phyloP scores from a whole-genome alignment of 2,329 filamentous ascomycete genomes.

The Dryadomyces quercus-mongolicae region DNA sequence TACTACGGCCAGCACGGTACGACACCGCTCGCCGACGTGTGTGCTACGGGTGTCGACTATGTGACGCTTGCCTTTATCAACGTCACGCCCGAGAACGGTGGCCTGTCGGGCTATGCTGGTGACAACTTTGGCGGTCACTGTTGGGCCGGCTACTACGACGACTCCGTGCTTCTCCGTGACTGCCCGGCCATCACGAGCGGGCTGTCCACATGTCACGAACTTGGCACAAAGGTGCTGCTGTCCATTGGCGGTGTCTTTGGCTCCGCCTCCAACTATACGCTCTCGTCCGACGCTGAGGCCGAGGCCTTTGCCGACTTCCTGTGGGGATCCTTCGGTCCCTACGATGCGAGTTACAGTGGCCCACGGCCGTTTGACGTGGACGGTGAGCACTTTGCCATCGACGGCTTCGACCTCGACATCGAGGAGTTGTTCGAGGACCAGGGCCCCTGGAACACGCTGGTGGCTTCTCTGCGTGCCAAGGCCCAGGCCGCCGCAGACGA shows the following conservation, averaged over 20 bases:
- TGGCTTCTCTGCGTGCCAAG: slow-evolving; percentile 8
- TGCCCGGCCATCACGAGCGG: slow-evolving; percentile 23
- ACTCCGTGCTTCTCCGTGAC: slow-evolving; percentile 19
- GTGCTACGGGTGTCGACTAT: slow-evolving; percentile 24
- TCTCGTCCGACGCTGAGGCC: slow-evolving; percentile 19
- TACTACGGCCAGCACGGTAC: slow-evolving; percentile 21
- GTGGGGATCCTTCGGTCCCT: slow-evolving; percentile 25
- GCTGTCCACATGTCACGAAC: slow-evolving; percentile 36
- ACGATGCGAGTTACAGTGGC: slow-evolving; percentile 15
- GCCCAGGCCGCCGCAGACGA: slow-evolving; percentile 5
- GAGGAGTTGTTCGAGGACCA: slow-evolving; percentile 20
- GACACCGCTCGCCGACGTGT: slow-evolving; percentile 16
- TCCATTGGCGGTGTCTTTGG: slow-evolving; percentile 44
- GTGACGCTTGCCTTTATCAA: slow-evolving; percentile 28
- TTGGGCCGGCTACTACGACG: slow-evolving; percentile 17
- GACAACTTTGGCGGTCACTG: slow-evolving; percentile 28
- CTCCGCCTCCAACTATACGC: slow-evolving; percentile 19
- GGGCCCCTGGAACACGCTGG: slow-evolving; percentile 9
- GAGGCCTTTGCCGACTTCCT: slow-evolving; percentile 24
- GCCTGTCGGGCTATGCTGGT: slow-evolving; percentile 20
- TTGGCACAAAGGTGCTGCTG: slow-evolving; percentile 50
- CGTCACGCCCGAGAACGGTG: slow-evolving; percentile 24
- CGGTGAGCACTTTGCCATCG: slow-evolving; percentile 26
- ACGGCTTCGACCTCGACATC: slow-evolving; percentile 41
- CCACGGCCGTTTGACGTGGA: slow-evolving; percentile 30